These are phyloP conservation scores for Cadophora sp. DNA, from an alignment of 2,329 filamentous ascomycete species.

Conservation along the genomic window DNA sequence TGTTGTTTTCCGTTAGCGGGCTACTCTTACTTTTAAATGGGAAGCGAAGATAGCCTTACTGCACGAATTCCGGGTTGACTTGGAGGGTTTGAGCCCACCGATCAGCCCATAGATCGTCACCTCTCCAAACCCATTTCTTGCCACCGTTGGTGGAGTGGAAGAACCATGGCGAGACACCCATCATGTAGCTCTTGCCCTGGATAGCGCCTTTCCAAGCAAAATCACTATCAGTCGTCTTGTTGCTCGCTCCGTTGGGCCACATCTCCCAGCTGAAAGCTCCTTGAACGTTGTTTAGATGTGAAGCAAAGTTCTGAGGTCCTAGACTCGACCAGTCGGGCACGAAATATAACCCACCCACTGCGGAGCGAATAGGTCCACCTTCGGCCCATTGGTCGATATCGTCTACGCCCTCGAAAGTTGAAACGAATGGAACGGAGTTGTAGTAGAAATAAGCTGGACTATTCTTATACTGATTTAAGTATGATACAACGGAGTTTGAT, in stretches of 20 bases:
- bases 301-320: slow-evolving; percentile 43
- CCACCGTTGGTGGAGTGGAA: slow-evolving; percentile 62
- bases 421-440: slow-evolving; percentile 53
- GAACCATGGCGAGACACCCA: slow-evolving; percentile 65
- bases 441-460: slow-evolving; percentile 49
- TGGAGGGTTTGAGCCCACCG: slow-evolving; percentile 61
- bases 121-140: slow-evolving; percentile 69
- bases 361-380: slow-evolving; percentile 47
- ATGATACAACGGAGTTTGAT: slow-evolving; percentile 37
- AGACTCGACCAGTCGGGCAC: slow-evolving; percentile 56
- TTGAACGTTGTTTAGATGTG: slow-evolving; percentile 45
- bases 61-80: slow-evolving; percentile 54
- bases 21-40: slow-evolving; percentile 25
- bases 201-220: slow-evolving; percentile 49
- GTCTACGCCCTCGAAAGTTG: slow-evolving; percentile 57
- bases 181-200: slow-evolving; percentile 55
- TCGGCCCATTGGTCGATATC: slow-evolving; percentile 52
- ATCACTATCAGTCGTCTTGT: slow-evolving; percentile 49
- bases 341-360: slow-evolving; percentile 48
- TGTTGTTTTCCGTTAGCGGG: slow-evolving; percentile 29
- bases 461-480: slow-evolving; percentile 44
- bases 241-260: slow-evolving; percentile 49
- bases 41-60: slow-evolving; percentile 42
- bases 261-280: slow-evolving; percentile 53
- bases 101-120: slow-evolving; percentile 66